These are phyloP conservation scores for Aspergillus avenaceus DNA, from an alignment of 495 filamentous ascomycete species.

Conservation along the genomic window DNA sequence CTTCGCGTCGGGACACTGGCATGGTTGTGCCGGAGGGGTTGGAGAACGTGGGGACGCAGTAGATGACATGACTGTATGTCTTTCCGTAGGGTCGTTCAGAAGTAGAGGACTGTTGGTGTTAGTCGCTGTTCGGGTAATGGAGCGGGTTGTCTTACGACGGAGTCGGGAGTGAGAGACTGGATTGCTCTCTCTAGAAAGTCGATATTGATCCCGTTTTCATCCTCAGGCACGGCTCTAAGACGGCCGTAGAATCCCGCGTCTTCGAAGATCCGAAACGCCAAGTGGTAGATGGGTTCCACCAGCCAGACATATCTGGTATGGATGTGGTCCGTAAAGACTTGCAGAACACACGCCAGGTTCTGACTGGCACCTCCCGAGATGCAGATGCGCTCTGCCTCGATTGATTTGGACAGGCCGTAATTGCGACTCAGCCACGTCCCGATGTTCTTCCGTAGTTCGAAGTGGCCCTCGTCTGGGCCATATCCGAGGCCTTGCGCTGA, in stretches of 20 bases:
- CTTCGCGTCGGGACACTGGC: slow-evolving; percentile 45
- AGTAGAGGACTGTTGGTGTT: slow-evolving; percentile 16
- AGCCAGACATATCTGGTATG: slow-evolving; percentile 63
- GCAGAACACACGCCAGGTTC: slow-evolving; percentile 55
- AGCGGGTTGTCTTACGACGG: not conserved
- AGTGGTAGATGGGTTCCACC: slow-evolving; percentile 63
- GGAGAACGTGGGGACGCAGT: slow-evolving; percentile 63
- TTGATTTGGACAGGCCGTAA: slow-evolving; percentile 34
- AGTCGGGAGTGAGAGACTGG: not conserved
- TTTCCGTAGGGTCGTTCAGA: slow-evolving; percentile 39
- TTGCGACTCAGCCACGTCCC: slow-evolving; percentile 56
- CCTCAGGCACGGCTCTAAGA: slow-evolving; percentile 57
- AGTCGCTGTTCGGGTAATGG: not conserved
- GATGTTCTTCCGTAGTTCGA: slow-evolving; percentile 52
- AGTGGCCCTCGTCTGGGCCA: slow-evolving; percentile 65
- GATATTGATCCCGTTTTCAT: slow-evolving; percentile 60
- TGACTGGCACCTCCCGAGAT: slow-evolving; percentile 64
- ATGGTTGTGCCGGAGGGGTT: slow-evolving; percentile 67
- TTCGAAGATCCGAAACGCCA: slow-evolving; percentile 63
- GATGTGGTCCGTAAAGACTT: slow-evolving; percentile 60
- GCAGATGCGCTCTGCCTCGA: slow-evolving; percentile 50
- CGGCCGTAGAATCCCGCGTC: slow-evolving; percentile 54
- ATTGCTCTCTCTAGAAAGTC: not conserved
- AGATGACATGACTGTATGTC: slow-evolving; percentile 68
- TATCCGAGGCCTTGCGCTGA: slow-evolving; percentile 56